phyloP scores from a whole-genome alignment of 805 yeast species.

The Zygosaccharomyces kombuchaensis region DNA sequence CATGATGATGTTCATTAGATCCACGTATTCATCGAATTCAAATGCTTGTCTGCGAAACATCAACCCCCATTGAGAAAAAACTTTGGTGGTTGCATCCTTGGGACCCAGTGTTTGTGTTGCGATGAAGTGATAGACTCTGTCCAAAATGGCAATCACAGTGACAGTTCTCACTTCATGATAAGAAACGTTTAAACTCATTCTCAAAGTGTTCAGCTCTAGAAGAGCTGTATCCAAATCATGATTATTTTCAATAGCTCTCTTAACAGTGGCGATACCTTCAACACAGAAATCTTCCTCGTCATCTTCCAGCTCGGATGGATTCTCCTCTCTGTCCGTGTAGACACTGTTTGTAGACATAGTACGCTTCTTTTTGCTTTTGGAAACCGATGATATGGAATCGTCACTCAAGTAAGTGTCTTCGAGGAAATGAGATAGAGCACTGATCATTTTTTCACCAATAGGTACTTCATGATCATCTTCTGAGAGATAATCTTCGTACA shows the following conservation, averaged over 20 bases:
- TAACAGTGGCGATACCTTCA: constrained; percentile 93
- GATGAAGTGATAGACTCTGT: constrained; percentile 67
- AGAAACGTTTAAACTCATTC: constrained; percentile 96
- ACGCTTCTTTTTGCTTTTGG: constrained; percentile 43
- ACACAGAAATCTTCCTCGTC: constrained; percentile 72
- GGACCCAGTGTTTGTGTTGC: constrained; percentile 72
- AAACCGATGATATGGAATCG: constrained; percentile 52
- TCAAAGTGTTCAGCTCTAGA: constrained; percentile 84
- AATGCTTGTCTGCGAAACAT: constrained; percentile 82
- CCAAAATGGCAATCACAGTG: constrained; percentile 66
- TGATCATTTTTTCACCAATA: constrained; percentile 26
- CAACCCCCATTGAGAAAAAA: constrained; percentile 78
- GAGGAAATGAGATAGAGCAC: constrained; percentile 42
- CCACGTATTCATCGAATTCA: constrained; percentile 71
- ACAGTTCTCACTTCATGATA: constrained; percentile 89
- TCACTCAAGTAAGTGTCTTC: constrained; percentile 51
- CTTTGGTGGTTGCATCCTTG: constrained; percentile 70
- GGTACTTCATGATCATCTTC: constrained; percentile 31
- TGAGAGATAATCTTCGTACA: constrained; percentile 36
- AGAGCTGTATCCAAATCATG: constrained; percentile 92
- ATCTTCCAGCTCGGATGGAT: constrained; percentile 42
- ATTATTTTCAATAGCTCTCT: constrained; percentile 84
- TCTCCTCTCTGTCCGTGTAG: constrained; percentile 43
- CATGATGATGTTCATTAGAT: constrained; percentile 51
- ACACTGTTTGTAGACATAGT: constrained; percentile 39